These are phyloP conservation scores for Lunasporangiospora selenospora DNA, from an alignment of 192 early-diverging fungal genomes.

Conservation along the genomic window DNA sequence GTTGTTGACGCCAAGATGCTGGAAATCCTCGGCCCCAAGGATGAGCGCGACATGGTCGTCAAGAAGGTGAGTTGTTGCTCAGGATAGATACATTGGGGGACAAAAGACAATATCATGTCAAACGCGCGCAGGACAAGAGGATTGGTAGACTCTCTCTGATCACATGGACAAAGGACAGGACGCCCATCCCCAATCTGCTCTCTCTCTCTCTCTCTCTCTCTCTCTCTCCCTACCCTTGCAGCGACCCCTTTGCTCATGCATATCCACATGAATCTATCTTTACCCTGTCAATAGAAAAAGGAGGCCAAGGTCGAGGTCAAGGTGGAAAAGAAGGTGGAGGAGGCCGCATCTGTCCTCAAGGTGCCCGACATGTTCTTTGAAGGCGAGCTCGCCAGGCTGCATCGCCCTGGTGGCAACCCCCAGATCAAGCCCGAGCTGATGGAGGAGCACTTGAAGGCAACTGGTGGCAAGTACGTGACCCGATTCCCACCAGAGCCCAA, in stretches of 20 bases:
- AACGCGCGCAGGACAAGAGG: no score
- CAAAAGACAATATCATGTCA: no score
- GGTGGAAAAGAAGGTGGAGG: slow-evolving; percentile 36
- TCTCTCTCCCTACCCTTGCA: no score
- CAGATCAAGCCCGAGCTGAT: slow-evolving; percentile 94
- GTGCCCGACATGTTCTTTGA: slow-evolving; percentile 84
- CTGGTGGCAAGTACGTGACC: slow-evolving; percentile 91
- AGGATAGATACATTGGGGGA: no score
- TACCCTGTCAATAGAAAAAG: slow-evolving; percentile 62
- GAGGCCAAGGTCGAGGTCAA: slow-evolving; percentile 58
- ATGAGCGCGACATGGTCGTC: slow-evolving; percentile 84
- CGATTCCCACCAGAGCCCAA: slow-evolving; percentile 99
- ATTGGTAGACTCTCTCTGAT: no score
- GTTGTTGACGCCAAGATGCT: slow-evolving; percentile 87
- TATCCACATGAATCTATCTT: background rate
- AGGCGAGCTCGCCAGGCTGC: slow-evolving; percentile 91
- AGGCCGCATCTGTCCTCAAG: slow-evolving; percentile 31
- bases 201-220: no score
- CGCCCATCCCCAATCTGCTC: no score
- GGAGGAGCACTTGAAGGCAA: slow-evolving; percentile 88
- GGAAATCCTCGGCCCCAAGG: slow-evolving; percentile 95
- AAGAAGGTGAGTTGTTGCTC: slow-evolving; percentile 50
- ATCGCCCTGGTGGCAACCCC: slow-evolving; percentile 95
- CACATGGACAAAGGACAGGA: no score
- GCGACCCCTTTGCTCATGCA: background rate